Evolutionary conservation across 306 rosid genomes (phyloP).

Genomic region (Herpetospermum pedunculosum): DNA sequence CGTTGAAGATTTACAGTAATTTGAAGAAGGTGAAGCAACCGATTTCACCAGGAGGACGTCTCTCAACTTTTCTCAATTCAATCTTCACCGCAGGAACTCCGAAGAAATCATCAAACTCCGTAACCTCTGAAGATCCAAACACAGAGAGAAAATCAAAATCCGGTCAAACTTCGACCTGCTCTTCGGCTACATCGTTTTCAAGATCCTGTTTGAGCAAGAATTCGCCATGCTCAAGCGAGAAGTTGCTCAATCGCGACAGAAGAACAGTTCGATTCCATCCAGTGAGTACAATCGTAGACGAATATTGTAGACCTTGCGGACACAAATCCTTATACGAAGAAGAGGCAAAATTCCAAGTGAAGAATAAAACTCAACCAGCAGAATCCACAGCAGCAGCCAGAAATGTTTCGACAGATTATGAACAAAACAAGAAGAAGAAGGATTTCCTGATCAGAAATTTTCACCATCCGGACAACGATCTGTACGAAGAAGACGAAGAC

Average conservation of each 20-base stretch:
- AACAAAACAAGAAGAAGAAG: constrained; percentile 28
- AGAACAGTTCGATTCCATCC: constrained; percentile 77
- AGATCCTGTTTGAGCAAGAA: constrained; percentile 73
- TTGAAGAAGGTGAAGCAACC: constrained; percentile 89
- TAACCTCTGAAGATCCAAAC: not conserved
- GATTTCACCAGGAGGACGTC: constrained; percentile 67
- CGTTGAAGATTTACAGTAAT: constrained; percentile 60
- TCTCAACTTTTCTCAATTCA: constrained; percentile 57
- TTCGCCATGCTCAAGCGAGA: constrained; percentile 47
- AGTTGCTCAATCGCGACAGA: constrained; percentile 31
- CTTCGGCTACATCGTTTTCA: constrained; percentile 65
- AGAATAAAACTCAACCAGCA: constrained; percentile 23
- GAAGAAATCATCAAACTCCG: constrained; percentile 15
- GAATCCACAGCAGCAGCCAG: constrained; percentile 38
- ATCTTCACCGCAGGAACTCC: constrained; percentile 32
- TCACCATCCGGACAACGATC: not conserved
- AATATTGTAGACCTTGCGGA: constrained; percentile 50
- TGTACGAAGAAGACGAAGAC: constrained; percentile 23
- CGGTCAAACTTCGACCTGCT: constrained; percentile 34
- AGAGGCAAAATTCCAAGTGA: constrained; percentile 11
- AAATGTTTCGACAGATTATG: constrained; percentile 41
- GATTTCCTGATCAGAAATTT: constrained; percentile 27
- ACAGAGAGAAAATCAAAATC: constrained; percentile 19
- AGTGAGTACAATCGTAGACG: constrained; percentile 57
- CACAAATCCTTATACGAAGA: constrained; percentile 46